Percentiles rank a stretch among this genome's conserved stretches.
Conservation (phyloP, 345 rosid genomes). For the Gossypium anomalum region DNA sequence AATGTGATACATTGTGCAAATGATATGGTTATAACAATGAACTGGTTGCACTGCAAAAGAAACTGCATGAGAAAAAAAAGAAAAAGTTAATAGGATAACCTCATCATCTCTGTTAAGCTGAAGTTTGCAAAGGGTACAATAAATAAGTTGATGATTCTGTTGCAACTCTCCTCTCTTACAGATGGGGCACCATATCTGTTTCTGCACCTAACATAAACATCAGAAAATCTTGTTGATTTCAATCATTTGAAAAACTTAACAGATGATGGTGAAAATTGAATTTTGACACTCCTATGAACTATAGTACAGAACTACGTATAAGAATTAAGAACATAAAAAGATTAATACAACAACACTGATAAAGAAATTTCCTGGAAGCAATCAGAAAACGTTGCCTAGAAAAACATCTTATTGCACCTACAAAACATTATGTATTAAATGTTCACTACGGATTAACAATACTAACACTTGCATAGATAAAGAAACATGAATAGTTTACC, state of each 20-base stretch:
- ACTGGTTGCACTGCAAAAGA: background rate
- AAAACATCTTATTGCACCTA: background rate
- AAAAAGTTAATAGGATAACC: constrained; percentile 28
- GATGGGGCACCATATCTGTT: constrained; percentile 82
- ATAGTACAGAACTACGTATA: background rate
- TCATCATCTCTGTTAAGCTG: constrained; percentile 58
- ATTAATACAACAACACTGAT: background rate
- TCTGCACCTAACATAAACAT: constrained; percentile 35
- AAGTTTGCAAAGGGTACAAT: constrained; percentile 64
- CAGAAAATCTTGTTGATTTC: constrained; percentile 17
- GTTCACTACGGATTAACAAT: background rate
- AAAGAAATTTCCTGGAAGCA: background rate
- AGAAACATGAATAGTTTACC: background rate
- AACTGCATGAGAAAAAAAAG: background rate
- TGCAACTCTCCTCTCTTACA: constrained; percentile 75
- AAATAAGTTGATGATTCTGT: constrained; percentile 50
- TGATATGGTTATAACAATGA: background rate
- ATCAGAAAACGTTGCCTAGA: background rate
- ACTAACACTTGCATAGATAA: background rate
- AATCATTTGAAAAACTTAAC: background rate
- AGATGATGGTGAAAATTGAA: background rate
- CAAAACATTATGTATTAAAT: background rate
- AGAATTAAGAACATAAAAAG: background rate
- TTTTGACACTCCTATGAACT: background rate
- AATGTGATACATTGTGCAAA: background rate